Base-by-base conservation (phyloP, 2,329 filamentous ascomycete genomes). In the Neofusicoccum parvum region DNA sequence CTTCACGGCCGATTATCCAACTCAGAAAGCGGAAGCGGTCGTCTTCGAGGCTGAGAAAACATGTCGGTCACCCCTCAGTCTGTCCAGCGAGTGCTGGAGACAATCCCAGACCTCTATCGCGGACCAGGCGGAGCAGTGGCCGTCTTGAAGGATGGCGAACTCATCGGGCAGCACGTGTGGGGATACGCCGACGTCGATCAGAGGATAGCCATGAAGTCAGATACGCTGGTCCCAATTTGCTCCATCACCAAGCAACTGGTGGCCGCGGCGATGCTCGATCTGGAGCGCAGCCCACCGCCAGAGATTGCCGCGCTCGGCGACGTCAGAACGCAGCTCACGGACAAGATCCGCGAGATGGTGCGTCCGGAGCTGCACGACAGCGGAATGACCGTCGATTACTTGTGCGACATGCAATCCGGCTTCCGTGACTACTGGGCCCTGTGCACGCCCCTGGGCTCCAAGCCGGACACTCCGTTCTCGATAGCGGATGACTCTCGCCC, bases 241-340 rank as follows among this genome's bases (percentile, higher is more conserved):
- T 82, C 80, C 5, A 82, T 82, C 66, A 77, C 80, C 2, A 83
- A 83, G 68, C 81, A 83, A 62, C 79, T 81, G 70, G 69, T 80
- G 1, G 81, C 79, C 62, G 72, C 76, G 5, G 67, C 78, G 3
- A 65, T 81, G 54, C 68, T 74, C 3, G 76, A 77, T 45, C 68
- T 82, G 6, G 68, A 77, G 75, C 75, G 1, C 75, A 27, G 12
- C 3, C 32, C 36, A 3, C 27, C 50, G 27, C 14, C 50, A 3
- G 27, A 15, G 15, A n/a, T 36, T 3, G 14, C 27, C 27, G 27
- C 11, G 11, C 2, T 3, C 7, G 50, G 36, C 32, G 5, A n/a
- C 36, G 1, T 32, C 27, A 32, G 27, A 32, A 32, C 5, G 27
- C 27, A 32, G 27, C 17, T 59, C 7, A 45, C 54, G 6, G 39